Base-by-base conservation (phyloP, 352 stramenopile species). In the Globisporangium yorkense region DNA sequence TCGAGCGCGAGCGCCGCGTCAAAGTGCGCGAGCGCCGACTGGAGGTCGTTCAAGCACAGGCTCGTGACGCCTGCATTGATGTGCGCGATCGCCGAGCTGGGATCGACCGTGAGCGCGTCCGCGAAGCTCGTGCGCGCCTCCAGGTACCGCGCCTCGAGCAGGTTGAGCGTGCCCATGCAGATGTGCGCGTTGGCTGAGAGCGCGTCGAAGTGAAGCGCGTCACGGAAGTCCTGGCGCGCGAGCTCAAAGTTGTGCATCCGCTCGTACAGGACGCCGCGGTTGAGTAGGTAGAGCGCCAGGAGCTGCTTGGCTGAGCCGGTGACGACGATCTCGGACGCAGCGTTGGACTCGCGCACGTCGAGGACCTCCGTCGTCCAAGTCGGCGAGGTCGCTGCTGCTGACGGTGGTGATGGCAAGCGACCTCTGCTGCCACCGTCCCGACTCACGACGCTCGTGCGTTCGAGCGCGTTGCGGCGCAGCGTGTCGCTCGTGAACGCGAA, bases 281-380 rank as follows among this genome's bases (percentile, higher is more conserved):
- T 89, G 41, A 83, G 57, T 67, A 92, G 75, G 59, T 89, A 89
- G 48, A 89, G 59, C 48, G 80, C 70, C 10, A 92, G 66, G 18
- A 72, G 67, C 59, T 90, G 81, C 65, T 88, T 86, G 46, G 75
- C 63, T 3, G 79, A 84, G 1, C 75, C 77, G 2, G 67, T 82
- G 29, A 88, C 29, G 51, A 65, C 50, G 39, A 67, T 63, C 31
- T 68, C 61, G 15, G 56, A 50, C 12, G 51, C 52, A 4, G 39
- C 1, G 18, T 58, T 16, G 6, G 51, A 15, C 12, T 13, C 2
- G 8, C 8, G 21, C 20, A 24, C 0, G 12, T 18, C 20, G 7
- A 29, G n/a, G 44, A 13, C 3, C 8, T 49, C 44, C 12, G 37
- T 43, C 37, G 37, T 54, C 29, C 16, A 29, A 6, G 39, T 21